A percentile compares a stretch with the other conserved stretches of the same genome.
Evolutionary conservation across 768 basidiomycete genomes (phyloP).

Genomic region (Hypholoma fasciculare): DNA sequence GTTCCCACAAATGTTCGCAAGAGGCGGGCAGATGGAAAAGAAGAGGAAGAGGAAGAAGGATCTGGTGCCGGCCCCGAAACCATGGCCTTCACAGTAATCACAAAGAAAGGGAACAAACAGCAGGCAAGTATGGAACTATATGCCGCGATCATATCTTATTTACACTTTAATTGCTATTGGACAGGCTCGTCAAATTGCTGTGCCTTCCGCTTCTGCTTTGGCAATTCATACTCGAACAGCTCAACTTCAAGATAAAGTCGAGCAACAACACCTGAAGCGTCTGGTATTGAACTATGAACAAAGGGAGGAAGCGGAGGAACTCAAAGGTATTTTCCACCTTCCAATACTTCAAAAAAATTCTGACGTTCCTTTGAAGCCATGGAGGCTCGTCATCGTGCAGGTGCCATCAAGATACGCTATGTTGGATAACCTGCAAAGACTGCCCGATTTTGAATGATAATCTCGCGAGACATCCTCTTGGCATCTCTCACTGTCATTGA

Average conservation of each 20-base stretch:
- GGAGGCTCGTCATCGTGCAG: conserved; percentile 66
- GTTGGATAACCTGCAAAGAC: conserved; percentile 47
- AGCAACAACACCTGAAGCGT: conserved; percentile 96
- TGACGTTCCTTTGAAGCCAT: conserved; percentile 42
- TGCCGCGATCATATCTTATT: neutral
- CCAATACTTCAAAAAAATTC: neutral
- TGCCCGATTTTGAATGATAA: neutral
- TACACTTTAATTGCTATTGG: conserved; percentile 7
- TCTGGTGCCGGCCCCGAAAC: conserved; percentile 37
- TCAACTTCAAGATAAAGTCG: conserved; percentile 91
- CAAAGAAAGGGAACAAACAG: conserved; percentile 92
- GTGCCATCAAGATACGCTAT: conserved; percentile 77
- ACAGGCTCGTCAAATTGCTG: conserved; percentile 86
- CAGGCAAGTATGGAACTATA: conserved; percentile 53
- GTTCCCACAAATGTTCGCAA: conserved; percentile 66
- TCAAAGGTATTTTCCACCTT: conserved; percentile 54
- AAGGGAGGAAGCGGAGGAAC: conserved; percentile 81
- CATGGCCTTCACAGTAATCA: conserved; percentile 93
- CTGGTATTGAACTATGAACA: conserved; percentile 91
- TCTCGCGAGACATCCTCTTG: neutral
- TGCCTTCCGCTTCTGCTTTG: conserved; percentile 84
- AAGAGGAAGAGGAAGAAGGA: conserved; percentile 46
- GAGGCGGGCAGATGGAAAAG: conserved; percentile 62
- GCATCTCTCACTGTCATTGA: neutral
- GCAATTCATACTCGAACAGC: conserved; percentile 91